Evolutionary conservation across 768 basidiomycete genomes (phyloP).

Genomic region (Hericium rajendrae): DNA sequence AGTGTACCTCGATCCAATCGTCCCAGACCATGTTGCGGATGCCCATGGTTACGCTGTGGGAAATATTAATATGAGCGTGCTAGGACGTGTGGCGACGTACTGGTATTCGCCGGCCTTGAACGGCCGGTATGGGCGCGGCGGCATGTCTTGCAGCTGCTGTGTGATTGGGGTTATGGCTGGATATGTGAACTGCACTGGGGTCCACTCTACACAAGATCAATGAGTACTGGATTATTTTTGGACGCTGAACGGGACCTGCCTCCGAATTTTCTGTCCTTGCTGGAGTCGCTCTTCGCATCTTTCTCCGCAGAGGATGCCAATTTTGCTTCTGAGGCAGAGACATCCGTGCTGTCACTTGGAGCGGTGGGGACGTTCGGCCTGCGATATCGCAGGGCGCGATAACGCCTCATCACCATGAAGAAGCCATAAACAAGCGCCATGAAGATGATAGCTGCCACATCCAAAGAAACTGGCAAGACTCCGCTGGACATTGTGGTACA

Average conservation of each 20-base stretch:
- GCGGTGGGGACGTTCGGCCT: too few species aligned
- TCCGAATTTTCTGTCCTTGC: not conserved
- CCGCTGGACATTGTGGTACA: too few species aligned
- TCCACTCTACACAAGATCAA: conserved; percentile 39
- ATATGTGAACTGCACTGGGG: conserved; percentile 39
- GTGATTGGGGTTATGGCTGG: conserved; percentile 36
- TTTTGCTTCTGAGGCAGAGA: too few species aligned
- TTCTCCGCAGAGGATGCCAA: too few species aligned
- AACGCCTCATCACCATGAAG: too few species aligned
- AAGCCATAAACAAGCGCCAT: too few species aligned
- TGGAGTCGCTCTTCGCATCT: not conserved
- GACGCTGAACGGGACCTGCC: not conserved
- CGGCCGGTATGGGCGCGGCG: conserved; percentile 56
- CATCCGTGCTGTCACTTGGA: too few species aligned
- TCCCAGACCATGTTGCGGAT: conserved; percentile 58
- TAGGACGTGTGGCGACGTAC: conserved; percentile 21
- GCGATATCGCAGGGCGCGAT: too few species aligned
- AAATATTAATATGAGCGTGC: not conserved
- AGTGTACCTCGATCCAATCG: conserved; percentile 61
- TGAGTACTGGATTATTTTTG: too few species aligned
- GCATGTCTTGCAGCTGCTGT: conserved; percentile 31
- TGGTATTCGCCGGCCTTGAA: conserved; percentile 56
- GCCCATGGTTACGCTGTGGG: conserved; percentile 55
- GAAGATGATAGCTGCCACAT: too few species aligned
- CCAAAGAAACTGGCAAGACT: too few species aligned